phyloP scores from a whole-genome alignment of 192 early-diverging fungal genomes.

The Phycomyces blakesleeanus region DNA sequence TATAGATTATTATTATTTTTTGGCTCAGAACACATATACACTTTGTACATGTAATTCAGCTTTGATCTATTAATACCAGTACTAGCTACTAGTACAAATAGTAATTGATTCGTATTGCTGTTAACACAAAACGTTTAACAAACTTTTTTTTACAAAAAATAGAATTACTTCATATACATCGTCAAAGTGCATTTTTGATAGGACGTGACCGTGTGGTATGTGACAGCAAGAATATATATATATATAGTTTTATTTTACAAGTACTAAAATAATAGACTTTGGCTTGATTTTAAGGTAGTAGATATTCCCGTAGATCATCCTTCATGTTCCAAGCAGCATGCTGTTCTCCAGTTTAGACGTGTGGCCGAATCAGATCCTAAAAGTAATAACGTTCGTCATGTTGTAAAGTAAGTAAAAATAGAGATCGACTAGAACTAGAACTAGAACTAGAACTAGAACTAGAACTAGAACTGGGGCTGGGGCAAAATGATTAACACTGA shows the following conservation, averaged over 20 bases:
- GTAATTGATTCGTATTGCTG: too few relatives aligned
- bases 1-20: constrained; percentile 1
- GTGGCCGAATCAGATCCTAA: constrained; percentile 46
- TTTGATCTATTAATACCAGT: too few relatives aligned
- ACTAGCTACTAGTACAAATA: too few relatives aligned
- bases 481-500: too few relatives aligned
- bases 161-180: constrained; percentile 85
- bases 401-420: constrained; percentile 51
- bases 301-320: constrained; percentile 96
- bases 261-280: constrained; percentile 4
- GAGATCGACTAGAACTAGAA: too few relatives aligned
- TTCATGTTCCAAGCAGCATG: constrained; percentile 92
- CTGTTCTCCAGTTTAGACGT: constrained; percentile 85
- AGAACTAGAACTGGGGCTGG: too few relatives aligned
- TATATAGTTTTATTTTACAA: neutral
- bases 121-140: too few relatives aligned
- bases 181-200: constrained; percentile 83
- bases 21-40: too few relatives aligned
- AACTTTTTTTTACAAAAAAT: too few relatives aligned
- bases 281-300: constrained; percentile 54
- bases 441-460: too few relatives aligned
- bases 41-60: neutral
- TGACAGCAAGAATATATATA: neutral
- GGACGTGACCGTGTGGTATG: constrained; percentile 78
- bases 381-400: constrained; percentile 38